phyloP scores from a whole-genome alignment of 2,329 filamentous ascomycete species.

The Diaporthe caulivora region DNA sequence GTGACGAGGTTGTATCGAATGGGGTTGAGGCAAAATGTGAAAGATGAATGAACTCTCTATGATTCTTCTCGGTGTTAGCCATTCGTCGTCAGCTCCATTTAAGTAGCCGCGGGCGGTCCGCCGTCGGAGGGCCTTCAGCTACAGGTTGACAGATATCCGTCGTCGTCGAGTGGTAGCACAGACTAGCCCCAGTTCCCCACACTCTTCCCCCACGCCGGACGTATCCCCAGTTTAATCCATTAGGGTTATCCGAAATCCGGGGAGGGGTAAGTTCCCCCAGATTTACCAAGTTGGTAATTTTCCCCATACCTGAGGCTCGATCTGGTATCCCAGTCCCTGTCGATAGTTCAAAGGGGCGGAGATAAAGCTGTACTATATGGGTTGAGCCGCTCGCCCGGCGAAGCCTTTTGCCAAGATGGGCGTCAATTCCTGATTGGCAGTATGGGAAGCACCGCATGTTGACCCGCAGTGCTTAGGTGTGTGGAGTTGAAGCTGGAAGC shows the following conservation, averaged over 20 bases:
- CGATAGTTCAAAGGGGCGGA: background rate
- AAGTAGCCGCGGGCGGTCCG: background rate
- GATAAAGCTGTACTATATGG: background rate
- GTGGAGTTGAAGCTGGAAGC: conserved; percentile 16
- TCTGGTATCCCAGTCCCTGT: background rate
- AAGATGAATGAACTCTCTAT: background rate
- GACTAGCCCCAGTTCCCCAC: conserved; percentile 2
- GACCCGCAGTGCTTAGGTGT: background rate
- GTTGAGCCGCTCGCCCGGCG: conserved; percentile 9
- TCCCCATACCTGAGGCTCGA: background rate
- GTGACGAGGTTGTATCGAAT: no score
- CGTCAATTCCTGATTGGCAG: background rate
- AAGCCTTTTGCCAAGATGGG: background rate
- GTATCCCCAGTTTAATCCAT: background rate
- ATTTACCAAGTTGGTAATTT: background rate
- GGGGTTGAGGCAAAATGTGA: no score
- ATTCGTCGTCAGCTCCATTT: background rate
- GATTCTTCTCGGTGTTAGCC: background rate
- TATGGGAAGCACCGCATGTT: background rate
- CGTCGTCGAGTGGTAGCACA: background rate
- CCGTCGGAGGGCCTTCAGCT: background rate
- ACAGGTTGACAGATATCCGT: conserved; percentile 34
- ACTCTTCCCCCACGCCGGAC: conserved; percentile 18
- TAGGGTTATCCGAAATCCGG: conserved; percentile 30
- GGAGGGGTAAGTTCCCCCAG: conserved; percentile 16